Base-by-base conservation (phyloP, 345 rosid species). In the Hevea brasiliensis region DNA sequence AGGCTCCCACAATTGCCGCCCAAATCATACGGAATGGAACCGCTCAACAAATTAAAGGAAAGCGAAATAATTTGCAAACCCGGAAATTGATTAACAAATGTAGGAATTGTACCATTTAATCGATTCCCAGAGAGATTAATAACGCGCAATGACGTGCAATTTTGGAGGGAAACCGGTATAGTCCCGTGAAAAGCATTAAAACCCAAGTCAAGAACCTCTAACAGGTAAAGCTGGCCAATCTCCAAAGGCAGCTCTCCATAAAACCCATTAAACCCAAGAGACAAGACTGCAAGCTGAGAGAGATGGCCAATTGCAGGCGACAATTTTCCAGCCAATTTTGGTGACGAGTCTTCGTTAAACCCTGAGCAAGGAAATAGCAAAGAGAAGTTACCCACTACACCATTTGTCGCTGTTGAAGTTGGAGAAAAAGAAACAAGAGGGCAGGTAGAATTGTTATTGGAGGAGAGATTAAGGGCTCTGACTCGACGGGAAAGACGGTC, bases 201-300 rank as follows among this genome's bases (percentile, higher is more conserved):
- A 54, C 84, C 81, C 86, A 85, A 74, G 82, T 85, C 88, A 72
- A 85, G 88, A 78, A 82, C 73, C 71, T 85, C 84, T 76, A 85
- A 72, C 23, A 54, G 47, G 24, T 66, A 56, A 74, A 82, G 84
- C 63, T 76, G 63, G 18, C 86, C 86, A 47, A 85, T 74, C 48
- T 82, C 88, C 53, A 10, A 13, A 53, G 88, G 86, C 71, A 85
- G 59, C 58, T 76, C 77, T 13, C 84, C 88, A n/a, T 9, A 71
- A 40, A 85, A 85, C 11, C 61, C 81, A 76, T 80, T 85, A 71
- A 78, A 85, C 64, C 76, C 77, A 21, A 85, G 83, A n/a, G 75
- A 78, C 73, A 85, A 75, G 27, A 78, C 81, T 63, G 74, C 82
- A 27, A 85, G 80, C 73, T 79, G 67, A 18, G 86, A 44, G 24